Evolutionary conservation across 306 rosid species (phyloP), one percentile per base, ranked within the genome.

Genomic region (Prunus salicina): DNA sequence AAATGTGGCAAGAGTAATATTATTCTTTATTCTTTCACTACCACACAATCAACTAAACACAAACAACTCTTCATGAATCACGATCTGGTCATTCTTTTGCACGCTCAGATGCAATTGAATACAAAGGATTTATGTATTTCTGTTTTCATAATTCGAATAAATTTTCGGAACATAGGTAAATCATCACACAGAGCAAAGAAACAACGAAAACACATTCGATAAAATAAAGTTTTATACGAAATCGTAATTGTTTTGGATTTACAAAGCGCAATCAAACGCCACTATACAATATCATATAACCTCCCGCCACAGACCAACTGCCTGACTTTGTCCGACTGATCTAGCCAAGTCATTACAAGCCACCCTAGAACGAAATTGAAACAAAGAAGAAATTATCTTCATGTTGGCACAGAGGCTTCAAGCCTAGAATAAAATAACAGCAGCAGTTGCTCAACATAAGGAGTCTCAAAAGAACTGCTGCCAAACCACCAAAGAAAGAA

Each of bases 1-100:
- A 34, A 34, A 34, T 0, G 1, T 34, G 0, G 1, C 6, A 34
- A 34, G 0, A 6, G 8, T 1, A 32, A 0, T 1, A 32, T 32
- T 32, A 32, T 32, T 30, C 0, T 30, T 5, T 5, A 1, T 32
- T 32, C 7, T 32, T 32, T 32, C 38, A 32, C 38, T 1, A 32
- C 5, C 38, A 5, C 32, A 30, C 38, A 32, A 32, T 32, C 38
- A 32, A 32, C 38, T 5, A 32, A 32, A 32, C 38, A 32, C 38
- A 32, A 5, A 4, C 7, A 5, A 32, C 38, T 32, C 7, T 32
- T 5, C 38, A 32, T 32, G 38, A 5, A 32, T 32, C 38, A 32
- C 7, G 38, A 32, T 32, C 7, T 32, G 38, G 38, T 32, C 5
- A 32, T 5, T 32, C 38, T 34, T 34, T 30, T 30, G 32, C 32